These are phyloP conservation scores for Santalum album DNA, from an alignment of 164 flowering plant genomes.

Conservation along the genomic window DNA sequence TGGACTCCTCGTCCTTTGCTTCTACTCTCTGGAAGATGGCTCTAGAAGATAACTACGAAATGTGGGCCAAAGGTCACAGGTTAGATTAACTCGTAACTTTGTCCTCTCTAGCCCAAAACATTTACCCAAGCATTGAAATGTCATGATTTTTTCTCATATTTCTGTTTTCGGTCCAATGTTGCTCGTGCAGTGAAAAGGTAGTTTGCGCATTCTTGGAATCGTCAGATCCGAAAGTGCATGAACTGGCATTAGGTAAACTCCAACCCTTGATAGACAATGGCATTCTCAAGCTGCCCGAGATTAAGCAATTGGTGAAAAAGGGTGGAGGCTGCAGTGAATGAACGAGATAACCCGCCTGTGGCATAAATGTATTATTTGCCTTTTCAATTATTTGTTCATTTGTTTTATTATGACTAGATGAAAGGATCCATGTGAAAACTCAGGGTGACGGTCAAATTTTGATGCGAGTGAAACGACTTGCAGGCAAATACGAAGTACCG, in stretches of 20 bases:
- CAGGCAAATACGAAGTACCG: no score
- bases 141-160: conserved; percentile 1
- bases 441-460: no score
- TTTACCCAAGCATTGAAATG: background rate
- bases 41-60: conserved; percentile 51
- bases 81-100: conserved; percentile 13
- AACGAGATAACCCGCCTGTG: background rate
- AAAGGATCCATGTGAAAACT: no score
- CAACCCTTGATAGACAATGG: conserved; percentile 64
- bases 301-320: conserved; percentile 14
- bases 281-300: conserved; percentile 38
- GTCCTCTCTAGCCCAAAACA: background rate
- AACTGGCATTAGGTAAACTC: conserved; percentile 44
- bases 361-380: background rate
- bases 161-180: conserved; percentile 4
- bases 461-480: no score
- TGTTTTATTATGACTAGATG: background rate
- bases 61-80: conserved; percentile 95
- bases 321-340: background rate
- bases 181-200: conserved; percentile 58
- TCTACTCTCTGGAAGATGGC: conserved; percentile 62
- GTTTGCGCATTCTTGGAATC: conserved; percentile 66
- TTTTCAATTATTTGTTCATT: background rate
- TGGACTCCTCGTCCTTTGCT: conserved; percentile 80
- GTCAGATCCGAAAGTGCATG: conserved; percentile 31